These are phyloP conservation scores for Saccharomycopsis hybrid DNA, from an alignment of 1,139 yeast species.

Conservation along the genomic window DNA sequence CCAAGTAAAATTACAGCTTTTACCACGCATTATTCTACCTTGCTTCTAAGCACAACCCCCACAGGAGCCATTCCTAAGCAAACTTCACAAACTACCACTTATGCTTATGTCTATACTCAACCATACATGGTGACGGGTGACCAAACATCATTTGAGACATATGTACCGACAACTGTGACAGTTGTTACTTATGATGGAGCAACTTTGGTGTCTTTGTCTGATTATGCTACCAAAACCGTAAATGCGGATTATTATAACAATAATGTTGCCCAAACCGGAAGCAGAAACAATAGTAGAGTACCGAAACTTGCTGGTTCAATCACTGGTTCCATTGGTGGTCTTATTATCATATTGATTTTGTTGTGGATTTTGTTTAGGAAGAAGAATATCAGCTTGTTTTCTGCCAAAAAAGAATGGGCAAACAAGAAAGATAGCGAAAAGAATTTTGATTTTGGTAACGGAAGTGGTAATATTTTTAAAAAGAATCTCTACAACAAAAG, in stretches of 20 bases:
- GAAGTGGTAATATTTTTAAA: too few species aligned
- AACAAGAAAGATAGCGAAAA: too few species aligned
- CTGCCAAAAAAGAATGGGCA: too few species aligned
- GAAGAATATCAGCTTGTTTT: not conserved
- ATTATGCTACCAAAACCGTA: conserved; percentile 29
- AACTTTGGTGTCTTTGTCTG: conserved; percentile 26
- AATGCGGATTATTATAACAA: conserved; percentile 27
- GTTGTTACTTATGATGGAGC: conserved; percentile 23
- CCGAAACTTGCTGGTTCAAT: conserved; percentile 38
- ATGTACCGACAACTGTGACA: conserved; percentile 30
- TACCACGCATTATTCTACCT: conserved; percentile 7
- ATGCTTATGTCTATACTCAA: conserved; percentile 32
- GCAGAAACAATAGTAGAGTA: not conserved
- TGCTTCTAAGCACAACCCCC: conserved; percentile 1
- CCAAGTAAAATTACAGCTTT: conserved; percentile 3
- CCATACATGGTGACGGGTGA: conserved; percentile 36
- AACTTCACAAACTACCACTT: conserved; percentile 21
- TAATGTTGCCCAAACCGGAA: conserved; percentile 21
- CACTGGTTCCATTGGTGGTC: conserved; percentile 38
- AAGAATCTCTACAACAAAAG: not conserved
- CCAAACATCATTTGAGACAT: conserved; percentile 34
- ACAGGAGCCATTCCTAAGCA: not conserved
- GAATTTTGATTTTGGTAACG: too few species aligned
- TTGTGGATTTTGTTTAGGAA: conserved; percentile 23
- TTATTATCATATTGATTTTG: conserved; percentile 18